Percentiles rank a stretch among this genome's conserved stretches.
These are phyloP conservation scores for Rehmannia glutinosa DNA, from an alignment of 257 asterid species.

Conservation along the genomic window DNA sequence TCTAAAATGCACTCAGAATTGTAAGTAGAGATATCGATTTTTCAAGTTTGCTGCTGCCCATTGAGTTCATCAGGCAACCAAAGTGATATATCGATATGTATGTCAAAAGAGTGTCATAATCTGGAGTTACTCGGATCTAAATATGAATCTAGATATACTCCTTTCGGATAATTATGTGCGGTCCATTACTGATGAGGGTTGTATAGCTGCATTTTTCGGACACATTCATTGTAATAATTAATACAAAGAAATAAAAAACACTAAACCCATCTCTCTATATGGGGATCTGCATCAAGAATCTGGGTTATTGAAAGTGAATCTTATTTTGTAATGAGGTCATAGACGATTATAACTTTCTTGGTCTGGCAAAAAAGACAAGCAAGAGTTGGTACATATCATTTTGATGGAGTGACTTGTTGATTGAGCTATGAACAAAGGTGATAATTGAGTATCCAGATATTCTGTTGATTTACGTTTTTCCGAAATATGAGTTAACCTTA, in stretches of 20 bases:
- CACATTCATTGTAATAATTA: neutral
- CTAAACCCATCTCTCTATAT: neutral
- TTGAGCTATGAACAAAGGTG: too few relatives aligned
- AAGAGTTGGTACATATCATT: too few relatives aligned
- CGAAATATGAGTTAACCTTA: neutral
- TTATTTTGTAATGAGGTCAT: neutral
- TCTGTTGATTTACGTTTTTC: too few relatives aligned
- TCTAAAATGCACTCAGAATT: slow-evolving; percentile 46
- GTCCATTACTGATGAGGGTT: too few relatives aligned
- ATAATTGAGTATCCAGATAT: too few relatives aligned
- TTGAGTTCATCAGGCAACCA: neutral
- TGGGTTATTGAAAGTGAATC: neutral
- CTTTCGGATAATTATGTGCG: too few relatives aligned
- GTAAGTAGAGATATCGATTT: slow-evolving; percentile 18
- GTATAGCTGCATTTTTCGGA: neutral
- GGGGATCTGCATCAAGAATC: too few relatives aligned
- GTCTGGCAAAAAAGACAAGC: too few relatives aligned
- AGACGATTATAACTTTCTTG: neutral
- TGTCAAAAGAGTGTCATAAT: neutral
- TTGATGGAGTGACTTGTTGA: too few relatives aligned
- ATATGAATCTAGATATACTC: too few relatives aligned
- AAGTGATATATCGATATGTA: neutral
- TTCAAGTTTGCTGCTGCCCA: neutral
- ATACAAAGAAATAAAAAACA: neutral
- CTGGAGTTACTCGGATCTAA: neutral